Percentiles rank a stretch among this genome's conserved stretches.
Conservation (phyloP, 2,329 filamentous ascomycete species). For the Talaromyces sp. region DNA sequence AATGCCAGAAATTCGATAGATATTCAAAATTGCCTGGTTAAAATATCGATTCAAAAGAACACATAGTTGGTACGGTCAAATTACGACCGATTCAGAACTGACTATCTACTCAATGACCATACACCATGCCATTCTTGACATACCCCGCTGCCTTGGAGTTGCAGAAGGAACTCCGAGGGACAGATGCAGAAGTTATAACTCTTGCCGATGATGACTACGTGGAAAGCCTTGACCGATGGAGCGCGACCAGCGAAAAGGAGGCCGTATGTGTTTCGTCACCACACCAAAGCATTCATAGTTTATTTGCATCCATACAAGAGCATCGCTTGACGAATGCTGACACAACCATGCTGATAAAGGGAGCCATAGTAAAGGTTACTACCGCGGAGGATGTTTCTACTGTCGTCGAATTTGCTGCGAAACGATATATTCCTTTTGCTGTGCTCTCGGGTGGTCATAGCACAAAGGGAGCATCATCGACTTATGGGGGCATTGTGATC, state of each 20-base stretch:
- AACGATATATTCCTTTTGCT: slow-evolving; percentile 26
- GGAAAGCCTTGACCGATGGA: slow-evolving; percentile 2
- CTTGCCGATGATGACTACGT: slow-evolving; percentile 7
- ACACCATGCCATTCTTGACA: slow-evolving; percentile 6
- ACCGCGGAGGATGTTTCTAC: slow-evolving; percentile 4
- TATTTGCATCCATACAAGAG: background rate
- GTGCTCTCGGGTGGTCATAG: slow-evolving; percentile 43
- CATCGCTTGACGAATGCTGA: background rate
- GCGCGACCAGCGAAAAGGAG: slow-evolving; percentile 5
- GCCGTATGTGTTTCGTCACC: slow-evolving; percentile 8
- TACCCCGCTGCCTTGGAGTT: background rate
- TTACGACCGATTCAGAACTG: background rate
- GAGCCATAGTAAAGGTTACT: slow-evolving; percentile 5
- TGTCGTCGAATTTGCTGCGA: slow-evolving; percentile 3
- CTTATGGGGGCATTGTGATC: slow-evolving; percentile 56
- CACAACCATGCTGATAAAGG: slow-evolving; percentile 7
- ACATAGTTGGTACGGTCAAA: background rate
- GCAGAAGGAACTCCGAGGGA: slow-evolving; percentile 4
- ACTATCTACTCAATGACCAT: background rate
- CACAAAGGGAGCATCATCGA: slow-evolving; percentile 53
- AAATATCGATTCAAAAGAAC: background rate
- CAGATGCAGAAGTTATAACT: background rate
- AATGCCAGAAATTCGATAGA: no score
- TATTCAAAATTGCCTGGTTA: background rate
- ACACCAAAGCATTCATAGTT: background rate